Conservation (phyloP, 1,284 basidiomycete species). For the Melampsora abietis-canadensis region DNA sequence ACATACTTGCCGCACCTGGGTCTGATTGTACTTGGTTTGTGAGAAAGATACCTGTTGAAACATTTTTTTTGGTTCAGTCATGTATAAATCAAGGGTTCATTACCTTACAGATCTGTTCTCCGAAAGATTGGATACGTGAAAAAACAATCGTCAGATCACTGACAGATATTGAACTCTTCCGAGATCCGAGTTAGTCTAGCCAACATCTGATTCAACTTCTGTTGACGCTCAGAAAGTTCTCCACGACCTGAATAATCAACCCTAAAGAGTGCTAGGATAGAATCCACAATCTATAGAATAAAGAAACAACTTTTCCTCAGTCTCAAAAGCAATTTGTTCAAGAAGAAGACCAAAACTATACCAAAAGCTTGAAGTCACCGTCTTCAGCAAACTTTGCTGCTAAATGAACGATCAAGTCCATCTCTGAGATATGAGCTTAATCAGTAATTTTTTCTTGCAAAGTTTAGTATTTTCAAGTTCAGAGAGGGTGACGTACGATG, state of each 20-base stretch:
- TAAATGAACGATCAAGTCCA: slow-evolving; percentile 81
- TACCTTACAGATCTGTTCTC: neutral
- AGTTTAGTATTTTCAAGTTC: neutral
- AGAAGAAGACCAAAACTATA: slow-evolving; percentile 56
- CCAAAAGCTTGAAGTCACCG: slow-evolving; percentile 59
- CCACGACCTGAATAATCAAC: slow-evolving; percentile 88
- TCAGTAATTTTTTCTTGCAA: neutral
- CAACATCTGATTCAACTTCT: slow-evolving; percentile 69
- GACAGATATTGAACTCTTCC: slow-evolving; percentile 74
- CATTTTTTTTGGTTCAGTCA: neutral
- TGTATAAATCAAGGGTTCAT: neutral
- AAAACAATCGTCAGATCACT: slow-evolving; percentile 6
- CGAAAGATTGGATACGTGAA: neutral
- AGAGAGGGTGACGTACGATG: neutral
- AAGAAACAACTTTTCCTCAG: slow-evolving; percentile 52
- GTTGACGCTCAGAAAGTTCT: slow-evolving; percentile 85
- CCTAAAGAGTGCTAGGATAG: slow-evolving; percentile 86
- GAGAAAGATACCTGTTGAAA: slow-evolving; percentile 70
- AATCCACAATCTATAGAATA: slow-evolving; percentile 71
- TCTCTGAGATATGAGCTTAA: slow-evolving; percentile 56
- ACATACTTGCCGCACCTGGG: slow-evolving; percentile 88
- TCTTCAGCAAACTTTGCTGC: slow-evolving; percentile 57
- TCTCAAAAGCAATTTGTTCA: slow-evolving; percentile 52
- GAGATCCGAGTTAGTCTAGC: slow-evolving; percentile 84
- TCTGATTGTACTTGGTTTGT: slow-evolving; percentile 83